A percentile compares a stretch with the other conserved stretches of the same genome.
phyloP scores from a whole-genome alignment of 345 rosid species.

The Eucalyptus shirleyi region DNA sequence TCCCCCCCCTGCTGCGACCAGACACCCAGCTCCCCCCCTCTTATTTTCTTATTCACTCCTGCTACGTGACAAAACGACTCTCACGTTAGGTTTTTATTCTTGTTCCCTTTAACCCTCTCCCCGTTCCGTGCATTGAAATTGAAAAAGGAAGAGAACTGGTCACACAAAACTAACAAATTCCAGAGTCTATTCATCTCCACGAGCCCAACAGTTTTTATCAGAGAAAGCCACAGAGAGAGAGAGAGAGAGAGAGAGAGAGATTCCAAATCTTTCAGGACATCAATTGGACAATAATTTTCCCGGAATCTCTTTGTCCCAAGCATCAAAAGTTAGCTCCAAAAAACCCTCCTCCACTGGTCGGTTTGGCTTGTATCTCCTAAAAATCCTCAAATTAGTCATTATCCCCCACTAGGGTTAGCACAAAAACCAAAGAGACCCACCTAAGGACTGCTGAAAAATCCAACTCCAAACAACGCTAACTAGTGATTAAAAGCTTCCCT shows the following conservation, averaged over 20 bases:
- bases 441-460: background rate
- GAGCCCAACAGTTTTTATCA: background rate
- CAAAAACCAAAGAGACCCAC: background rate
- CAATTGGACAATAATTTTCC: background rate
- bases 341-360: background rate
- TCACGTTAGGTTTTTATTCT: background rate
- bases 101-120: background rate
- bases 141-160: background rate
- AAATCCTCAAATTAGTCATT: background rate
- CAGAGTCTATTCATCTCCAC: background rate
- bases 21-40: background rate
- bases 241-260: background rate
- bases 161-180: background rate
- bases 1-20: background rate
- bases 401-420: background rate
- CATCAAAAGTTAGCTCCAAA: background rate
- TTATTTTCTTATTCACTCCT: background rate
- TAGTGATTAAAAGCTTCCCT: background rate
- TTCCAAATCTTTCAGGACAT: background rate
- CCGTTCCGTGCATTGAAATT: background rate
- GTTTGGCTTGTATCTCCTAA: background rate
- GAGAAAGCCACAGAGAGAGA: background rate
- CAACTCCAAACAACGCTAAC: background rate
- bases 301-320: background rate
- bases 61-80: background rate